phyloP scores from a whole-genome alignment of 495 filamentous ascomycete genomes.

The Penicillium cataractarum region DNA sequence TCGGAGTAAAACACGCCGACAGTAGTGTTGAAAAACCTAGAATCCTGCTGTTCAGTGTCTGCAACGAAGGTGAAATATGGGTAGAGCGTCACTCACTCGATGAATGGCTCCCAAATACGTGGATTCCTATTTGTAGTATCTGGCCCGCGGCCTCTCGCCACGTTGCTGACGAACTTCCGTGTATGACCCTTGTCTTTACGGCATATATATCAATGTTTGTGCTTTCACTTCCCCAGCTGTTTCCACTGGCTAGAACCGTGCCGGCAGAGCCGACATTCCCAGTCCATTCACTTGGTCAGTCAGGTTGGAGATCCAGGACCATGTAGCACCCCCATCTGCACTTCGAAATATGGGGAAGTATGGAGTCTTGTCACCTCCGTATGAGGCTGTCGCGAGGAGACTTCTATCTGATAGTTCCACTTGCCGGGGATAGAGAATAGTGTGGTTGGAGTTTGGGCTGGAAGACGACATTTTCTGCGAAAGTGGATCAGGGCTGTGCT shows the following conservation, averaged over 20 bases:
- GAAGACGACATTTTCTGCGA: not conserved
- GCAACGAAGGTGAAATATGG: not conserved
- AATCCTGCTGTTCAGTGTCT: not conserved
- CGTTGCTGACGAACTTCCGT: not conserved
- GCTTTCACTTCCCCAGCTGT: conserved; percentile 55
- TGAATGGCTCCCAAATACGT: conserved; percentile 9
- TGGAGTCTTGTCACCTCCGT: conserved; percentile 3
- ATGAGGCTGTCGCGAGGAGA: not conserved
- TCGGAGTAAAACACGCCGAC: conserved; percentile 65
- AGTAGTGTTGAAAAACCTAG: conserved; percentile 39
- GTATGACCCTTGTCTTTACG: conserved; percentile 39
- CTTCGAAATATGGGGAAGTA: conserved; percentile 21
- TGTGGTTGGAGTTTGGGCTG: conserved; percentile 8
- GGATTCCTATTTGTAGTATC: conserved; percentile 1
- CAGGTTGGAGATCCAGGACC: conserved; percentile 21
- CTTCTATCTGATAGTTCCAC: not conserved
- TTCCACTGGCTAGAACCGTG: conserved; percentile 10
- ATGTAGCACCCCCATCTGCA: conserved; percentile 22
- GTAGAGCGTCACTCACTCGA: not conserved
- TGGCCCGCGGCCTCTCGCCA: not conserved
- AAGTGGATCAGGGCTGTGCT: not conserved
- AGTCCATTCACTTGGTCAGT: conserved; percentile 47
- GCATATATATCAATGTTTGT: conserved; percentile 68
- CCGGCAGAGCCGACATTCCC: conserved; percentile 55
- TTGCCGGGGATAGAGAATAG: conserved; percentile 3